A percentile compares a stretch with the other conserved stretches of the same genome.
These are phyloP conservation scores for Gossypium mustelinum DNA, from an alignment of 345 rosid genomes.

Conservation along the genomic window DNA sequence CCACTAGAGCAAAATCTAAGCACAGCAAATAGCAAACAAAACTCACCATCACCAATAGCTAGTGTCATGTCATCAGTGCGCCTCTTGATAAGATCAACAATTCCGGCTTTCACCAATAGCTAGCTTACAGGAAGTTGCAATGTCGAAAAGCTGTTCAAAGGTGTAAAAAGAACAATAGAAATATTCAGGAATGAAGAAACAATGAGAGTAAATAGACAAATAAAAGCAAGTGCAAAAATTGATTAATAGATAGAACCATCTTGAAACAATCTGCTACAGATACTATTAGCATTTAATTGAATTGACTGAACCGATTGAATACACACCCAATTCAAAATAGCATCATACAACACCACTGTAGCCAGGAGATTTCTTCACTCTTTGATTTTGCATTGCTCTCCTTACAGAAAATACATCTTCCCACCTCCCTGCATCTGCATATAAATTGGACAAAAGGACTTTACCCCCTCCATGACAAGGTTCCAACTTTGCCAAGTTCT, in stretches of 20 bases:
- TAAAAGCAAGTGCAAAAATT: background rate
- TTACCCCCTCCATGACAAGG: background rate
- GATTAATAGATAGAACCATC: background rate
- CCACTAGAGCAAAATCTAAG: slow-evolving; percentile 1
- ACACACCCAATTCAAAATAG: background rate
- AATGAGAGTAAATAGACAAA: background rate
- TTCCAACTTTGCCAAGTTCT: background rate
- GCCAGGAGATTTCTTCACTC: background rate
- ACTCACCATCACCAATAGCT: slow-evolving; percentile 83
- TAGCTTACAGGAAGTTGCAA: slow-evolving; percentile 63
- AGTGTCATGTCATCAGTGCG: slow-evolving; percentile 76
- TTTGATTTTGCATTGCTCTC: background rate
- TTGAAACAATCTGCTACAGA: background rate
- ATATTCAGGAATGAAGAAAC: slow-evolving; percentile 8
- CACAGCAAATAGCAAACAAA: background rate
- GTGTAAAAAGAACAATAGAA: slow-evolving; percentile 3
- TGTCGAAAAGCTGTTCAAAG: slow-evolving; percentile 60
- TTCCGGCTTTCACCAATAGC: slow-evolving; percentile 36
- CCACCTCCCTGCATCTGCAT: background rate
- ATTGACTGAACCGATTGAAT: too few relatives aligned
- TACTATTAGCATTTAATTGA: slow-evolving; percentile 17
- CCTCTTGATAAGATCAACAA: slow-evolving; percentile 71
- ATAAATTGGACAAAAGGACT: background rate
- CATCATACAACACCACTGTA: background rate
- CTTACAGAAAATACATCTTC: background rate